Evolutionary conservation across 345 rosid genomes (phyloP), one percentile per base, ranked within the genome.

Genomic region (Citrus reticulata): DNA sequence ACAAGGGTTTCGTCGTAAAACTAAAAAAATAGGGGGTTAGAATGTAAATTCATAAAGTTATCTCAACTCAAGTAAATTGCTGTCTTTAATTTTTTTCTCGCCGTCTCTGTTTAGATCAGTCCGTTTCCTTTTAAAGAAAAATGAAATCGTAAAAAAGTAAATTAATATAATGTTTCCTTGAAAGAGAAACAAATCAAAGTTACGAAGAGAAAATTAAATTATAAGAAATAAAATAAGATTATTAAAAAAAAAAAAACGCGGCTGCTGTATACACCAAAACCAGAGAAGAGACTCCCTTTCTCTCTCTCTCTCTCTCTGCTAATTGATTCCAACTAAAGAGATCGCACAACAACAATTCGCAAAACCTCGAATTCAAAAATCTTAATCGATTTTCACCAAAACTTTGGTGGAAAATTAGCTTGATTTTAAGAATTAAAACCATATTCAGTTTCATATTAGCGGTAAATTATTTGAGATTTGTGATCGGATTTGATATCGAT

Each of bases 211-310:
- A 64, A 27, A 78, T 37, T n/a, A 39, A 39, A 66, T 37, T 55
- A 37, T 39, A 35, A 22, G 34, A 46, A 61, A 20, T 70, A 78
- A 76, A 69, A 59, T 49, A 80, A 58, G 62, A 46, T 20, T 0
- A 46, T 54, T 54, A 54, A 54, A 54, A 78, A 69, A 80, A 84
- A 80, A 82, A 72, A 81, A 83, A 85, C 86, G 84, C 86, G 90
- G 90, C 90, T 83, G 89, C 78, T 83, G 61, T 77, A 55, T 27
- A 77, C 88, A 77, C 83, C 86, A 75, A 89, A 83, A 82, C 86
- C 86, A 83, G 82, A 78, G 87, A 73, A 67, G 86, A 81, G 82
- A 68, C 76, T 69, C 78, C 22, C 68, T 82, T 81, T 69, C 63
- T 65, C 65, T 72, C 68, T 82, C 74, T 72, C 35, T 72, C 72